A percentile compares a stretch with the other conserved stretches of the same genome.
These are phyloP conservation scores for Oryza glaberrima DNA, from an alignment of 176 grass and related monocot genomes.

Conservation along the genomic window DNA sequence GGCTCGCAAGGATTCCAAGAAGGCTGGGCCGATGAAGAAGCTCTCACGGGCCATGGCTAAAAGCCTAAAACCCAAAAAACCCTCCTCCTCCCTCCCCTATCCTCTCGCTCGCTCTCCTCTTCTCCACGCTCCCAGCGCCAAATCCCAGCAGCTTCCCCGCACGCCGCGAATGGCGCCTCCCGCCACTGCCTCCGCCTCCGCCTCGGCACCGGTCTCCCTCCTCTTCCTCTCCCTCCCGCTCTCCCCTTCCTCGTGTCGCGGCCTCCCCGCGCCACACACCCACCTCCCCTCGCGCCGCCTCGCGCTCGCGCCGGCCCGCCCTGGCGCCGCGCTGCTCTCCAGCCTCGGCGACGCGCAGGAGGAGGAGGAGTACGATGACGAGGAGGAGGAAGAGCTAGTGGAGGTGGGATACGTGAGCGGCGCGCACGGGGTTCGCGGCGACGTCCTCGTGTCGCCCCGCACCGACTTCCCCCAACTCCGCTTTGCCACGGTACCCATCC, in stretches of 20 bases:
- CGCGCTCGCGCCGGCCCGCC: conserved; percentile 32
- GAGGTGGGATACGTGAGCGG: conserved; percentile 73
- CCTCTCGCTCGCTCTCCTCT: background rate
- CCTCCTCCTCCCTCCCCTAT: background rate
- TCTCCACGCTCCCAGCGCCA: background rate
- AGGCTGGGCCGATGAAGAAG: background rate
- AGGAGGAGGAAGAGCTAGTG: conserved; percentile 45
- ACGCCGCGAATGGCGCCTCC: conserved; percentile 43
- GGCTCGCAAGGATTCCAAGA: background rate
- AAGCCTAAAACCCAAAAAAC: background rate
- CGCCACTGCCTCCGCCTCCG: conserved; percentile 34
- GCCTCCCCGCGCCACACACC: background rate
- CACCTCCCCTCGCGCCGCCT: conserved; percentile 14
- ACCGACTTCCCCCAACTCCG: conserved; percentile 91
- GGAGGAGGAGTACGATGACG: background rate
- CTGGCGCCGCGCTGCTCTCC: conserved; percentile 47
- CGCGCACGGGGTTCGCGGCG: conserved; percentile 78
- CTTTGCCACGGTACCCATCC: conserved; percentile 58
- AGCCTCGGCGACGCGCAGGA: conserved; percentile 46
- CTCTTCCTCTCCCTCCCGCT: conserved; percentile 36
- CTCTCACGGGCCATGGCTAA: background rate
- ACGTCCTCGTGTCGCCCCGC: conserved; percentile 72
- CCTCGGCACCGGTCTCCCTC: conserved; percentile 36
- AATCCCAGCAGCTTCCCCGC: background rate
- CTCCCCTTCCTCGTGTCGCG: background rate